Conservation (phyloP, 805 yeast genomes). For the Cyberlindnera americana region DNA sequence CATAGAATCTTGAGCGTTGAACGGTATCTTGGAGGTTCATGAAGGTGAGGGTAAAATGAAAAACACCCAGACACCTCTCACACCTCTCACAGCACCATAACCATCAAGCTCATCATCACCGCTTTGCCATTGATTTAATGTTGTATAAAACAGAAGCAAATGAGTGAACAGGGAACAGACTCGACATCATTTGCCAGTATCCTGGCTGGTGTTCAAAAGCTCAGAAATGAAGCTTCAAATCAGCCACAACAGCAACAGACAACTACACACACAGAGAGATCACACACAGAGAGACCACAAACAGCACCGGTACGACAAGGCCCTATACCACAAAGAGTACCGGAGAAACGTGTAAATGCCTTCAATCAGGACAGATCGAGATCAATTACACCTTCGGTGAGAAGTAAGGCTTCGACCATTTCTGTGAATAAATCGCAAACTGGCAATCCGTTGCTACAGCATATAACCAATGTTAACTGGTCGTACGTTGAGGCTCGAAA, state of each 20-base stretch:
- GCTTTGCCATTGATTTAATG: no score
- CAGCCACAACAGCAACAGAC: background rate
- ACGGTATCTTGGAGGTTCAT: no score
- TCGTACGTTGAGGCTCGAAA: conserved; percentile 42
- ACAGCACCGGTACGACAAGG: conserved; percentile 2
- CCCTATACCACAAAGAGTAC: conserved; percentile 1
- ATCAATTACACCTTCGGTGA: conserved; percentile 12
- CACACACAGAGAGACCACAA: background rate
- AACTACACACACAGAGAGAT: background rate
- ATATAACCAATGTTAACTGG: conserved; percentile 53
- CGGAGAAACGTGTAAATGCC: conserved; percentile 25
- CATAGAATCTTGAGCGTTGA: no score
- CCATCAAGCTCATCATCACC: background rate
- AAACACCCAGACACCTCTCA: background rate
- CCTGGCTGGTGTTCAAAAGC: conserved; percentile 61
- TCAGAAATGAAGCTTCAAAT: conserved; percentile 30
- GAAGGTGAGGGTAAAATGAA: no score
- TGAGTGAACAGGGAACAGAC: conserved; percentile 30
- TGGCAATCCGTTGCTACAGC: conserved; percentile 65
- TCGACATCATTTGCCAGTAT: conserved; percentile 69
- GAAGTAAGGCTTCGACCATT: conserved; percentile 32
- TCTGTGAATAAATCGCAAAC: conserved; percentile 63
- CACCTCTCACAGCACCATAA: no score
- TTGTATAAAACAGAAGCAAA: background rate
- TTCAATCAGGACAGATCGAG: conserved; percentile 21